Evolutionary conservation across 208 protist species (phyloP).

Genomic region (Endotrypanum monterogeii): DNA sequence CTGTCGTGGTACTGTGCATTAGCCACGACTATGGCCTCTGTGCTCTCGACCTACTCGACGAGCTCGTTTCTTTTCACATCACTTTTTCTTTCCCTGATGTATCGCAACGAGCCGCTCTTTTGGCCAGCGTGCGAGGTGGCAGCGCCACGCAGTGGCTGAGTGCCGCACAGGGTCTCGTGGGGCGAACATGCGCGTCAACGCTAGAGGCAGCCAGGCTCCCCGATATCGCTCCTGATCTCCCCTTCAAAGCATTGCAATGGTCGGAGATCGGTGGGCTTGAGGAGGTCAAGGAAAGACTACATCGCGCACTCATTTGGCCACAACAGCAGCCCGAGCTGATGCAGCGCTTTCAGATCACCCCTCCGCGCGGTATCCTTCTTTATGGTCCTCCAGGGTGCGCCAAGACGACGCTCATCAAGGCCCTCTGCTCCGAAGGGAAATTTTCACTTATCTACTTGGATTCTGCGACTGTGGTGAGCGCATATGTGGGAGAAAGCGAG

Average conservation of each 20-base stretch:
- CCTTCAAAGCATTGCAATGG: slow-evolving; percentile 92
- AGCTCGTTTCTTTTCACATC: slow-evolving; percentile 50
- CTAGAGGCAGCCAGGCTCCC: slow-evolving; percentile 38
- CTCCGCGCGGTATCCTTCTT: slow-evolving; percentile 93
- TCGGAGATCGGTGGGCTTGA: slow-evolving; percentile 99
- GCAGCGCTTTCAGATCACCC: slow-evolving; percentile 97
- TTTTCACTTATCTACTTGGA: slow-evolving; percentile 90
- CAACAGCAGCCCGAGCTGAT: slow-evolving; percentile 98
- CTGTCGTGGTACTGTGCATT: slow-evolving; percentile 59
- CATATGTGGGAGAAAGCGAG: slow-evolving; percentile 96
- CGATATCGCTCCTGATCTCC: slow-evolving; percentile 19
- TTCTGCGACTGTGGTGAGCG: slow-evolving; percentile 85
- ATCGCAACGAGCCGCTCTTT: slow-evolving; percentile 46
- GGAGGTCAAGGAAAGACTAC: slow-evolving; percentile 97
- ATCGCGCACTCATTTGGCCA: slow-evolving; percentile 98
- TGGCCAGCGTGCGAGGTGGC: slow-evolving; percentile 50
- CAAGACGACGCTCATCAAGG: slow-evolving; percentile 94
- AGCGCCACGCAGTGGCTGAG: slow-evolving; percentile 27
- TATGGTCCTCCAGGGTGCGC: slow-evolving; percentile 96
- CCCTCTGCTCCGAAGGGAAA: slow-evolving; percentile 72
- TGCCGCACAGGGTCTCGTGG: slow-evolving; percentile 62
- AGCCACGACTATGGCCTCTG: slow-evolving; percentile 36
- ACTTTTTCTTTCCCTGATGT: slow-evolving; percentile 43
- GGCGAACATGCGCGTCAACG: slow-evolving; percentile 53
- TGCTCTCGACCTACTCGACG: slow-evolving; percentile 34